phyloP scores from a whole-genome alignment of 2,329 filamentous ascomycete genomes.

The Lachnellula suecica region DNA sequence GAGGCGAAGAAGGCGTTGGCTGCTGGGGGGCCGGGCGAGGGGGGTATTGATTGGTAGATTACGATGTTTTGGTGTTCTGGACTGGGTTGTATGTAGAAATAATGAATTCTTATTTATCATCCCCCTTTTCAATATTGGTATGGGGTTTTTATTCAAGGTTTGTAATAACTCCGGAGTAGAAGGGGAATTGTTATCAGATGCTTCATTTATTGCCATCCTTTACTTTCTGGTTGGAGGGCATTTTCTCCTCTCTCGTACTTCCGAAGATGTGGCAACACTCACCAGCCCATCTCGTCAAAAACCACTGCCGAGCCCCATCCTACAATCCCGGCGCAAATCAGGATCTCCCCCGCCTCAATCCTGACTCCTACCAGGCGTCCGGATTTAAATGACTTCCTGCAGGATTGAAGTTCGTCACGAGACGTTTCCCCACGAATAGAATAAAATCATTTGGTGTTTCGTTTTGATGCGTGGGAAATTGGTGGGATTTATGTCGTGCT shows the following conservation, averaged over 20 bases:
- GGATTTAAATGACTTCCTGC: not conserved
- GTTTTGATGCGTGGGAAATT: not conserved
- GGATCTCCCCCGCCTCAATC: not conserved
- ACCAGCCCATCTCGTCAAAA: not conserved
- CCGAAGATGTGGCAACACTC: not conserved
- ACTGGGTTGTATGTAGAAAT: not conserved
- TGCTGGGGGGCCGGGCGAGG: constrained; percentile 17
- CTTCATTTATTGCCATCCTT: no score
- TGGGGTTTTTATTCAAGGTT: not conserved
- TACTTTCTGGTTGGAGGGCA: no score
- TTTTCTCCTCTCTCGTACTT: no score
- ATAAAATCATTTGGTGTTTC: not conserved
- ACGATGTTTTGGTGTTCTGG: not conserved
- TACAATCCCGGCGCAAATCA: not conserved
- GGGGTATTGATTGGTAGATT: constrained; percentile 30
- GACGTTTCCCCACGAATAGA: not conserved
- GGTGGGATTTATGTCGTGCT: not conserved
- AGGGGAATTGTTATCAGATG: no score
- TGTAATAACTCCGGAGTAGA: not conserved
- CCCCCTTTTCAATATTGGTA: not conserved
- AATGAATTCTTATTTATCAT: not conserved
- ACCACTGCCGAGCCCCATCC: not conserved
- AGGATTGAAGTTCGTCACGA: not conserved
- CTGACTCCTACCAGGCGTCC: not conserved
- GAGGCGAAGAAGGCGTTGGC: constrained; percentile 20